Conservation (phyloP, 2,329 filamentous ascomycete species). For the Mycosphaerella arachidis region DNA sequence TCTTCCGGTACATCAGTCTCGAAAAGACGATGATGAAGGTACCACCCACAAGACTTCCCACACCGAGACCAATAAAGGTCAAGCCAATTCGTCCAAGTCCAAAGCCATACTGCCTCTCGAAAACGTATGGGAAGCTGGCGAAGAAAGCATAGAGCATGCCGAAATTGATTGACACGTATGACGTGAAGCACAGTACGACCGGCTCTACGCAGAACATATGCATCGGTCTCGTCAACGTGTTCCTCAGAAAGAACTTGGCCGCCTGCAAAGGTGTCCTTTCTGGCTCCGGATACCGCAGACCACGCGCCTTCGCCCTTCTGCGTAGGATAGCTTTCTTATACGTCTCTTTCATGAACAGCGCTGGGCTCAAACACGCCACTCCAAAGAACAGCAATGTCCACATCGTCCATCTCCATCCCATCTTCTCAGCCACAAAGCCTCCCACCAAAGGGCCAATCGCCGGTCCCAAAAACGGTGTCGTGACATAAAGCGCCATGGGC, state of each 20-base stretch:
- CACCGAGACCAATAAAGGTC: conserved; percentile 24
- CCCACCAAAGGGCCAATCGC: conserved; percentile 31
- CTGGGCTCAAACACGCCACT: conserved; percentile 20
- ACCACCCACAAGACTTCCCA: conserved; percentile 18
- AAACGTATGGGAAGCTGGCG: conserved; percentile 35
- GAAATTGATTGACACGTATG: conserved; percentile 38
- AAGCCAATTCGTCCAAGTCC: conserved; percentile 30
- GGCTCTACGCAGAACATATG: conserved; percentile 39
- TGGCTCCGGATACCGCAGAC: neutral
- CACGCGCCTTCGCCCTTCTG: conserved; percentile 20
- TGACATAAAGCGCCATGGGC: conserved; percentile 14
- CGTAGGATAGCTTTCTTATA: conserved; percentile 31
- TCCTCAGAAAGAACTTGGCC: conserved; percentile 5
- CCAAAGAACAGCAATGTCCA: conserved; percentile 28
- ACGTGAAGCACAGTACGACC: conserved; percentile 37
- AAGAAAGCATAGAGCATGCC: conserved; percentile 42
- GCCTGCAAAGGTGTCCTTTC: conserved; percentile 2
- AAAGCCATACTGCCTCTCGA: conserved; percentile 26
- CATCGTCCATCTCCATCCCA: conserved; percentile 34
- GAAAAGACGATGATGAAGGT: conserved; percentile 20
- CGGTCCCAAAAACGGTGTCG: conserved; percentile 10
- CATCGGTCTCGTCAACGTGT: conserved; percentile 23
- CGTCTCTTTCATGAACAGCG: conserved; percentile 28
- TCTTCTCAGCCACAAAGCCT: conserved; percentile 28
- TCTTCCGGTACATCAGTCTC: conserved; percentile 20